Base-by-base conservation (phyloP, 2,329 filamentous ascomycete genomes). In the Chaetomiaceae sp. region DNA sequence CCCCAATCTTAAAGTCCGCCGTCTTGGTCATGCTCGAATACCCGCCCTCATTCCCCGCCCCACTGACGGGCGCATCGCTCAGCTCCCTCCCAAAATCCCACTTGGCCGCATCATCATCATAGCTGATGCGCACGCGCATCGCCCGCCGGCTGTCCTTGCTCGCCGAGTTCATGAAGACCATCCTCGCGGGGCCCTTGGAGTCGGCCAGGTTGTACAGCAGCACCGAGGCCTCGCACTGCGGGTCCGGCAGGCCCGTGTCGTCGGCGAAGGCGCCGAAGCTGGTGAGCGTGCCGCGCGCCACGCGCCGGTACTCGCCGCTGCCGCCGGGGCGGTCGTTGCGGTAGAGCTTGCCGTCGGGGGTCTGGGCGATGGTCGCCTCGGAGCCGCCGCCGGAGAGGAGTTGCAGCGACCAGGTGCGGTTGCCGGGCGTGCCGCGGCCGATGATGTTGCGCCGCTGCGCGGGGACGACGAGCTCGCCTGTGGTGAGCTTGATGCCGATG, bases 381-480 rank as follows among this genome's bases (percentile, higher is more conserved):
- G 51, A 54, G n/a, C 59, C 58, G 17, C 49, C 46, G 5, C 56
- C 60, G 6, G 46, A 9, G 25, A 62, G 53, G 2, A 6, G 3
- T 34, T 59, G 53, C 17, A 53, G 47, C 5, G 57, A 49, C 62
- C 62, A 64, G 14, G 56, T 59, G 27, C 62, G 58, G 27, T 60
- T 59, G 37, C 59, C 62, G 15, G 54, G 47, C 4, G 45, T 25
- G 14, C 62, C 62, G 33, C 46, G 51, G 2, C 62, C 62, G 56
- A 64, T 58, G 34, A 64, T 56, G 55, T 63, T 64, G n/a, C 62
- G 43, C 14, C 57, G 53, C 45, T 55, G 52, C 22, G 62, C 58
- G 12, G 62, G 62, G 11, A 64, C 51, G 25, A 64, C 54, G 15
- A 64, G 45, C 45, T 63, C 62, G 2, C 59, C 59, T 3, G 55